These are phyloP conservation scores for Hymenoscyphus infarciens DNA, from an alignment of 2,329 filamentous ascomycete species.

Conservation along the genomic window DNA sequence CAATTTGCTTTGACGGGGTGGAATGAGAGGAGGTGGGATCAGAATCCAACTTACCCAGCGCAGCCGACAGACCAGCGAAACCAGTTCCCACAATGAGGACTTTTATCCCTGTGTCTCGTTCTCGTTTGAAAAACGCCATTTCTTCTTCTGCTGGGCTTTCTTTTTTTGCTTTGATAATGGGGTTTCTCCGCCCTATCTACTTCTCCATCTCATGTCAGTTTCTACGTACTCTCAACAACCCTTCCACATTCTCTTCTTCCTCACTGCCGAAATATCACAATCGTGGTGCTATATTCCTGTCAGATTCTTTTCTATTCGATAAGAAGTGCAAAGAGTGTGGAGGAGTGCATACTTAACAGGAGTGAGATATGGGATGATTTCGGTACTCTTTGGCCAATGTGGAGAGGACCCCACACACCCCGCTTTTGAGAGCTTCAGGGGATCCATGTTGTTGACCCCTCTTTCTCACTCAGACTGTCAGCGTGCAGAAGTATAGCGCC, in stretches of 20 bases:
- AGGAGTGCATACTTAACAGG: conserved; percentile 10
- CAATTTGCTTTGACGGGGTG: background rate
- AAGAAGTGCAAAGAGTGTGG: background rate
- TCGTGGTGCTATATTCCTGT: background rate
- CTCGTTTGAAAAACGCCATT: conserved; percentile 37
- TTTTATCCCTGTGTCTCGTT: conserved; percentile 45
- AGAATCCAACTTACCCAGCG: conserved; percentile 32
- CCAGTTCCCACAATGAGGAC: conserved; percentile 53
- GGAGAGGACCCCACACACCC: conserved; percentile 4
- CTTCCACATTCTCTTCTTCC: background rate
- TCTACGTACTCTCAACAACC: background rate
- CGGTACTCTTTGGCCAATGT: background rate
- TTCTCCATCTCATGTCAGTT: background rate
- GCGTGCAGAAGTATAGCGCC: background rate
- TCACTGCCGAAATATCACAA: background rate
- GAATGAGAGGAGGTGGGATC: background rate
- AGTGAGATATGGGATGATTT: conserved; percentile 8
- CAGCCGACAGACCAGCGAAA: conserved; percentile 57
- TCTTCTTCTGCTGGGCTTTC: background rate
- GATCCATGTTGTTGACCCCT: background rate
- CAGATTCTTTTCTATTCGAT: background rate
- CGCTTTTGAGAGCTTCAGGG: conserved; percentile 27
- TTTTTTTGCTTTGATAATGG: background rate
- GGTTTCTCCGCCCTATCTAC: background rate
- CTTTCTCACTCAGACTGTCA: background rate